Base-by-base conservation (phyloP, 2,329 filamentous ascomycete genomes). In the Fusarium nelsonii region DNA sequence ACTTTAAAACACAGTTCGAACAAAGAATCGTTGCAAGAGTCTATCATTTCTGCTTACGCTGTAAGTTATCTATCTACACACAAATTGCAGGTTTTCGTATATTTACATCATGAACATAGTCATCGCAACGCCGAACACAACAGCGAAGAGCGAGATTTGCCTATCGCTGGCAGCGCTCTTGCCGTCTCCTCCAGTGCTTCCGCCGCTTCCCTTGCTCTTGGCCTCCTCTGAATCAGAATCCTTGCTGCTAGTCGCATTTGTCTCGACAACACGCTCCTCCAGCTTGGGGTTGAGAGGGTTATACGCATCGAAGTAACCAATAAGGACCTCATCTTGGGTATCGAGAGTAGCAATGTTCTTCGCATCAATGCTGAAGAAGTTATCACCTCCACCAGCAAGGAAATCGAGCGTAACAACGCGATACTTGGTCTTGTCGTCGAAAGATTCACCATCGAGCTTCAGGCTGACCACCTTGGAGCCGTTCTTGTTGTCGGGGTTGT, bases 321-420 rank as follows among this genome's bases (percentile, higher is more conserved):
- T 80, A 4, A 88, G 79, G 0, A 88, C 84, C 71, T 87, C 82
- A 43, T 87, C 86, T 74, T 87, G 82, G 1, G 82, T 83, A 28
- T 87, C 85, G 4, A 88, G 79, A 8, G 79, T 80, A 32, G 82
- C 76, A 44, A 84, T 84, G 53, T 78, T 77, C 28, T 65, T 73
- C 9, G 71, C 74, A 2, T 59, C 53, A 1, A 69, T 41, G n/a
- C 76, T 69, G 23, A 89, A 83, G 73, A 90, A 86, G 72, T 89
- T 90, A 70, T 91, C 89, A 15, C 88, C 89, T 3, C 87, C 88
- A 4, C 83, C 83, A 2, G 88, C 87, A 0, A 91, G 68, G 69
- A 90, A 91, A 70, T 91, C 88, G 2, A 90, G 79, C 0, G 89
- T 91, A 16, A 88, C 85, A 20, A 91, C 76, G 12, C 81, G 83